Base-by-base conservation (phyloP, 225 moss, liverwort and hornwort species). In the Thuidium tamariscinum region DNA sequence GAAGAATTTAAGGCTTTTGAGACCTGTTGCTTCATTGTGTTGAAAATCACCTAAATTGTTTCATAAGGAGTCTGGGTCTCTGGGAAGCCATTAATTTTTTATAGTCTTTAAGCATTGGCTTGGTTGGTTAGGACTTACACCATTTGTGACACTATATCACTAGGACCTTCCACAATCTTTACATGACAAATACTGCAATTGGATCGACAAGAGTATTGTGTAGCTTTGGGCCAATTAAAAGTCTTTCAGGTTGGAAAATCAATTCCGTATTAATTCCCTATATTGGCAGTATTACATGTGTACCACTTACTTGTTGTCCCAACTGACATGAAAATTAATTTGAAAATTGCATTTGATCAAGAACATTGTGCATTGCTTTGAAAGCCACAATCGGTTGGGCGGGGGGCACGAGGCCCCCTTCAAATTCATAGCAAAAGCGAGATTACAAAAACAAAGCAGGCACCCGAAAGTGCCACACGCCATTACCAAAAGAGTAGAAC, bases 131-230 rank as follows among this genome's bases (percentile, higher is more conserved):
- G 96, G 97, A 85, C 66, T 99, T 6, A 83, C 88, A 81, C 98
- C 97, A 48, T 96, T 90, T 54, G 91, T 71, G 77, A 99, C 97
- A 55, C 92, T 99, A 48, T 99, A 94, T 87, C 98, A 97, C 46
- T 97, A n/a, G 52, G 96, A 97, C 90, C 92, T 99, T 85, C 97
- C 98, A 63, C 93, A 95, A 79, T 67, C 90, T 32, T 70, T 99
- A 10, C 79, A 95, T 34, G 97, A 95, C 78, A 82, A 89, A 16
- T 88, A 89, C 61, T 84, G 87, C 36, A 95, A 97, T 87, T 99
- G 97, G 95, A 64, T 89, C 6, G 80, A 91, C 86, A 91, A 78
- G 76, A 91, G 93, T 62, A 93, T 96, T 85, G 94, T 99, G 96
- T 96, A 84, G 83, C 95, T 81, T 60, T 78, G 74, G 26, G 77